phyloP scores from a whole-genome alignment of 805 yeast species.

The Yarrowia sp. region DNA sequence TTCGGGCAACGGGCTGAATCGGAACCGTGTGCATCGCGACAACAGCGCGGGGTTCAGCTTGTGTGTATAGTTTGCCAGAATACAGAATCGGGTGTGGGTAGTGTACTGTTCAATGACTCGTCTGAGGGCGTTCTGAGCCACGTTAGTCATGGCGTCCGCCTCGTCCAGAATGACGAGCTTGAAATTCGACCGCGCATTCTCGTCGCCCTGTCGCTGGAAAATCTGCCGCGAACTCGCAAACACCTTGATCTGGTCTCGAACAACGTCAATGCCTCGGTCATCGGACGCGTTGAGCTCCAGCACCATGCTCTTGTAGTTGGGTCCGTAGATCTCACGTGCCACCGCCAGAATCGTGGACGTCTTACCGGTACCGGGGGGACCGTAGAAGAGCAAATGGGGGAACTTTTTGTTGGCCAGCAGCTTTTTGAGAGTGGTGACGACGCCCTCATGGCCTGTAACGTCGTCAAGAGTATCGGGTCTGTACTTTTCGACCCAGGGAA shows the following conservation, averaged over 20 bases:
- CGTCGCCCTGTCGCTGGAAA: constrained; percentile 16
- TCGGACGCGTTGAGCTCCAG: constrained; percentile 95
- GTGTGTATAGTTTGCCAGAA: constrained; percentile 94
- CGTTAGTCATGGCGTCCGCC: constrained; percentile 97
- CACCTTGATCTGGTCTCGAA: constrained; percentile 94
- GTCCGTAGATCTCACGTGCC: constrained; percentile 90
- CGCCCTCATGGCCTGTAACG: constrained; percentile 88
- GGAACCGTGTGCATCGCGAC: constrained; percentile 92
- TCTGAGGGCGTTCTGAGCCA: constrained; percentile 94
- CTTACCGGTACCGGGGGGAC: constrained; percentile 97
- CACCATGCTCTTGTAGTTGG: constrained; percentile 86
- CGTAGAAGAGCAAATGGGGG: constrained; percentile 85
- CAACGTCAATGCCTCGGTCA: constrained; percentile 97
- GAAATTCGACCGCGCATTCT: constrained; percentile 65
- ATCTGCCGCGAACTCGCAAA: constrained; percentile 97
- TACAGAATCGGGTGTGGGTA: constrained; percentile 93
- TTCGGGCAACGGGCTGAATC: constrained; percentile 81
- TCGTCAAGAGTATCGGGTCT: constrained; percentile 86
- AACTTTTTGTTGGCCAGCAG: constrained; percentile 42
- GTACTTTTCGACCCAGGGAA: constrained; percentile 96
- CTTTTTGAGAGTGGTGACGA: constrained; percentile 78
- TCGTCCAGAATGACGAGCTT: constrained; percentile 93
- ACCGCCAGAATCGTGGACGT: constrained; percentile 88
- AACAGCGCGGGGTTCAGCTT: constrained; percentile 93
- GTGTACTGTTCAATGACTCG: constrained; percentile 94